Evolutionary conservation across 805 yeast genomes (phyloP), one percentile per base, ranked within the genome.

Genomic region (Cyberlindnera xylosilytica): DNA sequence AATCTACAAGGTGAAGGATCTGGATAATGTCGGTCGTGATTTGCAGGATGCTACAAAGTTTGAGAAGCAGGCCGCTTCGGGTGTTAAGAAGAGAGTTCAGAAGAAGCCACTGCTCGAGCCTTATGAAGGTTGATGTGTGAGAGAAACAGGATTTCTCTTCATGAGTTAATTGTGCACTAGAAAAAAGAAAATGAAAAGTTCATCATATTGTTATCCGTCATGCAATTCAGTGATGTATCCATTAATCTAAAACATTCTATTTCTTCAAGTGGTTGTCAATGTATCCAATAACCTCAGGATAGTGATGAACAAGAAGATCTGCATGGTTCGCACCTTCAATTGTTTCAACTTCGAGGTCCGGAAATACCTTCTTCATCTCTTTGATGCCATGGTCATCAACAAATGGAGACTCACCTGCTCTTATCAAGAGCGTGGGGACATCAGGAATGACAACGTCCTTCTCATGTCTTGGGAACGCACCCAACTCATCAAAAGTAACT

Each of bases 1-100:
- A 68, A 78, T 93, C 47, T 93, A 87, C 70, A 86, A 88, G 72
- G 86, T 93, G 53, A 93, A 89, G 66, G 91, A 88, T 47, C 72
- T 76, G 45, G 99, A 93, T 64, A 79, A 78, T 47, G 78, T 87
- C 52, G 99, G 98, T 37, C 80, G 99, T 64, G 82, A 79, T 52
- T 68, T 83, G 52, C 68, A 69, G 31, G 70, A 73, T n/a, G 80
- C 80, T 31, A 74, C 82, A 24, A 68, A 63, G 22, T 76, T 76
- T 47, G 81, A 78, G 26, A 72, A 70, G 42, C 55, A 60, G 24
- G 47, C 56, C 20, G 42, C 53, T 6, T 55, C 56, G 46, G 61
- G 64, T 36, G 42, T 60, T 34, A 64, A 63, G 49, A 78, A 68
- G 61, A 64, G 65, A 50, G 32, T 48, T 11, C 65, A 69, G 41